phyloP scores from a whole-genome alignment of 306 rosid species.

The Canavalia gladiata region DNA sequence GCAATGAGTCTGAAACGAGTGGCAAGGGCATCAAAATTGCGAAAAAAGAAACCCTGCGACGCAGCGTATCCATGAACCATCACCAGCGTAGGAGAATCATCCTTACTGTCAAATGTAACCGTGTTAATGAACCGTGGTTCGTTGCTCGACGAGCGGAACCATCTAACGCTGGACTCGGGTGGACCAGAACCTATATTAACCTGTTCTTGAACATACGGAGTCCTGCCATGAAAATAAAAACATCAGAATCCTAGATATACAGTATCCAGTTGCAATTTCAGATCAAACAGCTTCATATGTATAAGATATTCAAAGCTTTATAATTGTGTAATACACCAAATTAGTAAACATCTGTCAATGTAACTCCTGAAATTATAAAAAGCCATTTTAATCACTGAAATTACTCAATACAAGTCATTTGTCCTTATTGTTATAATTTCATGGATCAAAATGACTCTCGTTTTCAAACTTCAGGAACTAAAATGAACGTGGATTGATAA shows the following conservation, averaged over 20 bases:
- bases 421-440: no score
- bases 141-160: constrained; percentile 88
- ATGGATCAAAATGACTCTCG: no score
- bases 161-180: constrained; percentile 81
- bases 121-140: constrained; percentile 89
- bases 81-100: constrained; percentile 81
- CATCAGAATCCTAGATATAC: constrained; percentile 13
- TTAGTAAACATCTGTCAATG: no score
- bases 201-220: constrained; percentile 88
- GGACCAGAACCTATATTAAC: constrained; percentile 94
- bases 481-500: no score
- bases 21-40: constrained; percentile 95
- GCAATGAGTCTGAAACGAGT: constrained; percentile 87
- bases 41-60: constrained; percentile 93
- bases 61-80: constrained; percentile 96
- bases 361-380: no score
- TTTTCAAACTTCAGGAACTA: no score
- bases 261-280: constrained; percentile 12
- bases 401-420: no score
- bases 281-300: not conserved
- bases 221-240: constrained; percentile 53
- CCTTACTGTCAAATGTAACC: constrained; percentile 76
- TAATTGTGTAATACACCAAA: no score
- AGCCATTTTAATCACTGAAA: no score
- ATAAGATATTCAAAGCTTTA: no score